Percentiles rank a stretch among this genome's conserved stretches.
Evolutionary conservation across 495 filamentous ascomycete genomes (phyloP).

Genomic region (Neurospora terricola): DNA sequence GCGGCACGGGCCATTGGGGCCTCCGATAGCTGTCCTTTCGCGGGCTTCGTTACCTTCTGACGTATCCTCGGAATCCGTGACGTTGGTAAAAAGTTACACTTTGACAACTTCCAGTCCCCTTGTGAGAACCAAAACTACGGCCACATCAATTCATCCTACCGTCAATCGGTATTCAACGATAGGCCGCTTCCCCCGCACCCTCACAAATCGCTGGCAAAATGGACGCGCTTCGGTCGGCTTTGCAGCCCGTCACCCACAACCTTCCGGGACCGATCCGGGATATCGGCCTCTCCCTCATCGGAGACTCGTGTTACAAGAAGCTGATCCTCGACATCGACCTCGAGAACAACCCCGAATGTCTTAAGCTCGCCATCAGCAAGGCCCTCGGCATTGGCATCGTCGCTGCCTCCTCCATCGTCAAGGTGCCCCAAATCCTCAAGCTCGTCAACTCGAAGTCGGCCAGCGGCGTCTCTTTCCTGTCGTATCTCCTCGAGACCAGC

Average conservation of each 20-base stretch:
- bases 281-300: conserved; percentile 68
- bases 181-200: not conserved
- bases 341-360: conserved; percentile 53
- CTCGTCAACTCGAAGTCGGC: conserved; percentile 69
- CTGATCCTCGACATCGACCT: conserved; percentile 74
- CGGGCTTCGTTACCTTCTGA: not conserved
- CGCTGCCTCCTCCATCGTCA: conserved; percentile 76
- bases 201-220: conserved; percentile 18
- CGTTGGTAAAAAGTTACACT: not conserved
- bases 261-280: conserved; percentile 70
- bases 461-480: conserved; percentile 75
- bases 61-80: not conserved
- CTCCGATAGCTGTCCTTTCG: not conserved
- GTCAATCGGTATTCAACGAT: not conserved
- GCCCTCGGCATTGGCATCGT: conserved; percentile 88
- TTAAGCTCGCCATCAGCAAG: conserved; percentile 84
- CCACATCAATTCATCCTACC: not conserved
- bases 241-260: conserved; percentile 70
- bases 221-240: conserved; percentile 49
- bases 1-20: not conserved
- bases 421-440: conserved; percentile 92
- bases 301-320: conserved; percentile 69
- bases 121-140: not conserved
- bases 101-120: not conserved
- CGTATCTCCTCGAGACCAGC: conserved; percentile 82